These are phyloP conservation scores for Lactarius quietus DNA, from an alignment of 768 basidiomycete genomes.

Conservation along the genomic window DNA sequence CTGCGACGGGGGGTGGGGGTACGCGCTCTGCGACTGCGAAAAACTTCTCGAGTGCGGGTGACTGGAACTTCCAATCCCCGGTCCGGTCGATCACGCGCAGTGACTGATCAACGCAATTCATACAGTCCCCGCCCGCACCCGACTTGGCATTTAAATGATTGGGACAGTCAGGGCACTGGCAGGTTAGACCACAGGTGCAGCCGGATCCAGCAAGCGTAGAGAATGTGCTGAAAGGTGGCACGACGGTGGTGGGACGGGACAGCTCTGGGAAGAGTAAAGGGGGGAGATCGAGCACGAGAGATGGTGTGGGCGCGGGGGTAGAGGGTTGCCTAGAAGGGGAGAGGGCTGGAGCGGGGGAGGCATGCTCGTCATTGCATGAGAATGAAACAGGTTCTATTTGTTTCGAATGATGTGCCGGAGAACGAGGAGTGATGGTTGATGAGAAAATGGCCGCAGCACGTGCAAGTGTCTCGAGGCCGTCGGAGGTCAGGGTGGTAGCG, in stretches of 20 bases:
- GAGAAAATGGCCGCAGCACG: constrained; percentile 20
- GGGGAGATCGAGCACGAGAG: constrained; percentile 23
- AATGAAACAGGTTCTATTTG: background rate
- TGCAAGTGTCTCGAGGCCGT: constrained; percentile 25
- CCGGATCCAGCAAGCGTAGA: constrained; percentile 26
- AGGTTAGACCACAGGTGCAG: constrained; percentile 28
- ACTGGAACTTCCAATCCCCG: constrained; percentile 2
- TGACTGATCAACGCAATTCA: constrained; percentile 22
- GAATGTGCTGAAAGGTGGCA: constrained; percentile 28
- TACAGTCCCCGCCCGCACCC: constrained; percentile 8
- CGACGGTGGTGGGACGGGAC: constrained; percentile 15
- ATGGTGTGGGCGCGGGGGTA: background rate
- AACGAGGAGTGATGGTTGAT: constrained; percentile 1
- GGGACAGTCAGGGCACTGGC: constrained; percentile 23
- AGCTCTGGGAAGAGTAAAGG: constrained; percentile 20
- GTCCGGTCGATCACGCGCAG: constrained; percentile 17
- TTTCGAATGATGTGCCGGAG: background rate
- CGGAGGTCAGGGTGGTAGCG: background rate
- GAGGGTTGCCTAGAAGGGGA: background rate
- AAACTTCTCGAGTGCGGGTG: constrained; percentile 22
- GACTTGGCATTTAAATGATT: constrained; percentile 4
- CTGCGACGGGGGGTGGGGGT: constrained; percentile 20
- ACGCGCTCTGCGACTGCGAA: constrained; percentile 22
- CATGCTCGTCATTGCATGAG: background rate
- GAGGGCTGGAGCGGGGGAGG: background rate